Evolutionary conservation across 2,329 filamentous ascomycete species (phyloP).

Genomic region (Didymellaceae sp.): DNA sequence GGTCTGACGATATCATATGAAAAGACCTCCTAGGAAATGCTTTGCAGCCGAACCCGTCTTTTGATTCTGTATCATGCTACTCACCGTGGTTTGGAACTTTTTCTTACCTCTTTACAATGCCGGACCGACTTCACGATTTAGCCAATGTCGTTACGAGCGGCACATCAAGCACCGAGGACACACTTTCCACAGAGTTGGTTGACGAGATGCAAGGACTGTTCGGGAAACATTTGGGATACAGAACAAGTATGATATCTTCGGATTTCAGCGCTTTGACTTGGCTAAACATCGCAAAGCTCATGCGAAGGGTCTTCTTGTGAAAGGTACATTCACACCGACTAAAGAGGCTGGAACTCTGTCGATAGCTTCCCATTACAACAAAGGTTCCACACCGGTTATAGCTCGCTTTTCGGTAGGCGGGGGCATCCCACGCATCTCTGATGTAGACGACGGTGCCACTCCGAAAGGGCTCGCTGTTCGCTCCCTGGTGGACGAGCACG

Average conservation of each 20-base stretch:
- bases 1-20: no score
- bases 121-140: neutral
- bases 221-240: conserved; percentile 12
- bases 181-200: conserved; percentile 13
- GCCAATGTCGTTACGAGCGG: neutral
- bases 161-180: neutral
- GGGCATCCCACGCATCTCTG: conserved; percentile 14
- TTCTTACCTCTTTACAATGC: neutral
- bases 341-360: conserved; percentile 11
- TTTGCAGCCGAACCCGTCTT: no score
- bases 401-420: conserved; percentile 19
- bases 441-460: conserved; percentile 15
- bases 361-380: conserved; percentile 11
- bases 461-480: conserved; percentile 17
- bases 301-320: conserved; percentile 18
- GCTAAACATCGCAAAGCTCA: conserved; percentile 7
- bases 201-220: conserved; percentile 18
- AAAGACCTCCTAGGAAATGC: no score
- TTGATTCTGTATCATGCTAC: no score
- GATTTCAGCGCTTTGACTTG: neutral
- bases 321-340: conserved; percentile 15
- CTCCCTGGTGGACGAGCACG: conserved; percentile 11
- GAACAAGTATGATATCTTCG: conserved; percentile 2
- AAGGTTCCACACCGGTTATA: conserved; percentile 5
- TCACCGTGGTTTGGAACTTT: neutral